Evolutionary conservation across 2,329 filamentous ascomycete species (phyloP), one percentile per base, ranked within the genome.

Genomic region (Neospermospora avenae): DNA sequence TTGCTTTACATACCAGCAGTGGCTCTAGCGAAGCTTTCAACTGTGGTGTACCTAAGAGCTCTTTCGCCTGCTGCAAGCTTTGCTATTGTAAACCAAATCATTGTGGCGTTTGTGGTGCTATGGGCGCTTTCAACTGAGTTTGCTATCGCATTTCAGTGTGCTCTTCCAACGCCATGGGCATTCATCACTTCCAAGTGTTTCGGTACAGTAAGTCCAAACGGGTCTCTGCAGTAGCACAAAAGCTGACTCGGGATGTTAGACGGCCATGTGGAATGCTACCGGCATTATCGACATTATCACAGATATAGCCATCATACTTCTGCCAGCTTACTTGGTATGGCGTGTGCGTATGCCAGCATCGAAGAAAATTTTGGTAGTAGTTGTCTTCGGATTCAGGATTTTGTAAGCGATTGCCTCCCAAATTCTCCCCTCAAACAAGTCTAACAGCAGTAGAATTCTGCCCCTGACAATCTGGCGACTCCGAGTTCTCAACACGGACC

Each of bases 311-410:
- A 80, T 82, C 54, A 65, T 81, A 25, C 56, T 75, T 10, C 66
- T 82, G 31, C 80, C 80, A 1, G 66, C 80, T 0, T 74, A 75
- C 3, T 74, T 77, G 49, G 75, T 81, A 3, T 81, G 78, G 78
- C 73, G 73, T 46, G 68, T 81, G 16, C 75, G 78, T 46, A 69
- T 80, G 63, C 73, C 71, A 4, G 62, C 67, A 2, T 73, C 74
- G 58, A 76, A 76, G 25, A 68, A 66, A 44, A 44, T 37, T 13
- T 37, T 67, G 10, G 65, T 67, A 13, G 55, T 65, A 24, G 42
- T 60, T 10, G 54, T 61, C 18, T 68, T 68, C 55, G 63, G 63
- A 25, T 63, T 61, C n/a, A 59, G 67, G 51, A 35, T 77, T 11
- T 68, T 72, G 75, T 77, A 64, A 68, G 75, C 66, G 28, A 24